A percentile compares a stretch with the other conserved stretches of the same genome.
These are phyloP conservation scores for Chaetoscypha palmicola DNA, from an alignment of 2,329 filamentous ascomycete species.

Conservation along the genomic window DNA sequence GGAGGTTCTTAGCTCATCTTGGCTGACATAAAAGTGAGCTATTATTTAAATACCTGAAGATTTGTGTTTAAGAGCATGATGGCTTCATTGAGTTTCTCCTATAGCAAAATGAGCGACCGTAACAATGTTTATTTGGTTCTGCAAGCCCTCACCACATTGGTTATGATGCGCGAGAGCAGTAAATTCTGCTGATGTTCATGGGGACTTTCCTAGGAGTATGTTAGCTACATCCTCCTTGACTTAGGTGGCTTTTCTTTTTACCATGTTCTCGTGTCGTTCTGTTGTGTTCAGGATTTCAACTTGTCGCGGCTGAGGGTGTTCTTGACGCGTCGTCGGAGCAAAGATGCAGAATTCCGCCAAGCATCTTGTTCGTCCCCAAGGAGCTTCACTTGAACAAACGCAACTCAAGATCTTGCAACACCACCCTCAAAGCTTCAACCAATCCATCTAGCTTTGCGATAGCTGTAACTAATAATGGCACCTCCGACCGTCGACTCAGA, in stretches of 20 bases:
- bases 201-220: conserved; percentile 69
- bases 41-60: conserved; percentile 56
- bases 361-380: neutral
- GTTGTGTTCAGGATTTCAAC: neutral
- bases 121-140: neutral
- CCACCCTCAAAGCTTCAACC: neutral
- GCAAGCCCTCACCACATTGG: conserved; percentile 71
- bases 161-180: conserved; percentile 89
- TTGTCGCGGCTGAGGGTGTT: too few species aligned
- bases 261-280: neutral
- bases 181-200: conserved; percentile 97
- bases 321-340: conserved; percentile 11
- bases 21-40: too few species aligned
- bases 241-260: conserved; percentile 8
- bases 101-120: neutral
- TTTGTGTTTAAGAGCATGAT: conserved; percentile 88
- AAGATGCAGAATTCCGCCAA: conserved; percentile 1
- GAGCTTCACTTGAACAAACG: neutral
- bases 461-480: conserved; percentile 19
- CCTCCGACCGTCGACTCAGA: conserved; percentile 35
- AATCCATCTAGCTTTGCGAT: neutral
- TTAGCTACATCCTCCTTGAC: neutral
- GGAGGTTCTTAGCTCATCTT: too few species aligned
- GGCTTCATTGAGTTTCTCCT: conserved; percentile 98
- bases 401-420: neutral